Percentiles rank a stretch among this genome's conserved stretches.
Conservation (phyloP, 163 green algal genomes). For the Prototheca wickerhamii region DNA sequence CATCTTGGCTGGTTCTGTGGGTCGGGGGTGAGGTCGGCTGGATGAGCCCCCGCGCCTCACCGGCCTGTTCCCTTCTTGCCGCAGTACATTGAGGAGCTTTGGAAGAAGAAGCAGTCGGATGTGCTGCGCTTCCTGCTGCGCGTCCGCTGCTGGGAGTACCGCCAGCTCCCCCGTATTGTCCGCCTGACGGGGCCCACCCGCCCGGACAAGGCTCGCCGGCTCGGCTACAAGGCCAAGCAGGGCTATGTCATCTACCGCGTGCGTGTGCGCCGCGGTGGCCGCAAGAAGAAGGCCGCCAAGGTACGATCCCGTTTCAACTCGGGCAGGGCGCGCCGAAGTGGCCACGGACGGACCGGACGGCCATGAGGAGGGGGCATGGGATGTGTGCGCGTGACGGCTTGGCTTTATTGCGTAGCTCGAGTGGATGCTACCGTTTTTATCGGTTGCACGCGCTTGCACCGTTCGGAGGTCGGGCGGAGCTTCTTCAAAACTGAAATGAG, state of each 20-base stretch:
- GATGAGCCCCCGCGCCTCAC: too few relatives aligned
- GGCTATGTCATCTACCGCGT: conserved; percentile 96
- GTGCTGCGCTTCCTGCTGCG: conserved; percentile 97
- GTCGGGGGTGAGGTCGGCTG: too few relatives aligned
- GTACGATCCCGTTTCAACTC: conserved; percentile 23
- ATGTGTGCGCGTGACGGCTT: too few relatives aligned
- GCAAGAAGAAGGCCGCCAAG: conserved; percentile 95
- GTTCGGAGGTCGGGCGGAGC: too few relatives aligned
- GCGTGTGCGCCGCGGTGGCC: conserved; percentile 89
- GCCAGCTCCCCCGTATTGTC: conserved; percentile 87
- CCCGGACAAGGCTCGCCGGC: conserved; percentile 92
- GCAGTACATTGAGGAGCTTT: conserved; percentile 99
- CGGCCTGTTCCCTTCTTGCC: background rate
- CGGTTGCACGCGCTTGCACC: background rate
- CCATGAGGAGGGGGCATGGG: too few relatives aligned
- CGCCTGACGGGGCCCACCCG: conserved; percentile 79
- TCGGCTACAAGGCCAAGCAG: conserved; percentile 99
- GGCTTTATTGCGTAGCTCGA: too few relatives aligned
- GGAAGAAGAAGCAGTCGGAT: conserved; percentile 99
- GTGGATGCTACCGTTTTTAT: too few relatives aligned
- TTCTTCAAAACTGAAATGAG: too few relatives aligned
- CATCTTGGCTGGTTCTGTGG: too few relatives aligned
- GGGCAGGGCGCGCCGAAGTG: too few relatives aligned
- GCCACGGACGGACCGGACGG: too few relatives aligned
- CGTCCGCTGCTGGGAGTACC: conserved; percentile 98